Evolutionary conservation across 345 rosid species (phyloP), one percentile per base, ranked within the genome.

Genomic region (Rhodamnia rubescens): DNA sequence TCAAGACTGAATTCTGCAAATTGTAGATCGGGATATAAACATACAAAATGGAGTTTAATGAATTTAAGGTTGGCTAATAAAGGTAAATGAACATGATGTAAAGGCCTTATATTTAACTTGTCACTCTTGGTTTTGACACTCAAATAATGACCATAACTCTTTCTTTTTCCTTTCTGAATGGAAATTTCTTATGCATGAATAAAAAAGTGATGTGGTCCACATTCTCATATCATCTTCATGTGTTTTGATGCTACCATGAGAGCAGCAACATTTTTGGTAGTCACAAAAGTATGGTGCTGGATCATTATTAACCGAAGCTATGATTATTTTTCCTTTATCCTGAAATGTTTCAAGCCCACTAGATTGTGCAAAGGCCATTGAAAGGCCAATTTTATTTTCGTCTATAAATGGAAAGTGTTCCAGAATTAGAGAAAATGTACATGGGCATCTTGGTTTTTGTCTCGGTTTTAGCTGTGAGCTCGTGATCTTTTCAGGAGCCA

Each of bases 401-500:
- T 42, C 81, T 61, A 27, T 84, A 64, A 50, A 24, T 84, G 5
- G 32, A 44, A 16, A 53, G 47, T 32, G 47, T 69, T 69, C 47
- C 24, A 69, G 24, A 69, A 32, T 32, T 44, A 8, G 24, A 32
- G 78, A 10, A 32, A 36, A 32, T 2, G 44, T 52, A n/a, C 56
- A 49, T 53, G 44, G 42, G 32, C 85, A 44, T 42, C 81, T 11
- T 80, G 47, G 81, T 44, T 49, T 74, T 81, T 20, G n/a, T 83
- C 13, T 74, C 55, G 5, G 15, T 51, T 64, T 74, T 87, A 59
- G 56, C 85, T 86, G 74, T 83, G 54, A n/a, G 52, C 18, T 24
- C 64, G 14, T 84, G 58, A 84, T 55, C 29, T 58, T 86, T 85
- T 51, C 91, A 94, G 97, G 88, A 82, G 90, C 47, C 86, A 82